Evolutionary conservation across 2,329 filamentous ascomycete genomes (phyloP).

Genomic region (Stemphylium beticola): DNA sequence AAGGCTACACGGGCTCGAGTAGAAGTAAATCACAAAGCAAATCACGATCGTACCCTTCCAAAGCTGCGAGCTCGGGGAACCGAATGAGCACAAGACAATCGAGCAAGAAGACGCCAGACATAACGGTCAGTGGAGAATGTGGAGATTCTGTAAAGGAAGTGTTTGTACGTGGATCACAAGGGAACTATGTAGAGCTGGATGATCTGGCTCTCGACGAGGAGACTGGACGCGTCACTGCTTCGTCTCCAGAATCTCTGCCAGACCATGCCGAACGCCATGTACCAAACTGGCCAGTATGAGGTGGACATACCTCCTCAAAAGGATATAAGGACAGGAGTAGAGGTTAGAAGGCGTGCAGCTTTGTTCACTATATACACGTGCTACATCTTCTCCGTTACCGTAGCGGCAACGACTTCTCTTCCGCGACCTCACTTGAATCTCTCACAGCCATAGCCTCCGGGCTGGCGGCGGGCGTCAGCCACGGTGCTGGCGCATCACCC

Average conservation of each 20-base stretch:
- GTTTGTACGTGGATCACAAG: not conserved
- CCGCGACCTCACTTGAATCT: slow-evolving; percentile 19
- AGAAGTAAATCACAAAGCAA: slow-evolving; percentile 2
- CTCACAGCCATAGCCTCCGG: slow-evolving; percentile 36
- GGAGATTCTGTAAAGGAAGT: slow-evolving; percentile 4
- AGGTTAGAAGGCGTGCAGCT: too few species aligned
- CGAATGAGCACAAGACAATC: slow-evolving; percentile 3
- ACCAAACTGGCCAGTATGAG: slow-evolving; percentile 1
- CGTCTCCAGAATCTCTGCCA: slow-evolving; percentile 1
- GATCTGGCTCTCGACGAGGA: slow-evolving; percentile 8
- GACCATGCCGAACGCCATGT: slow-evolving; percentile 2
- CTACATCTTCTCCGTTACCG: too few species aligned
- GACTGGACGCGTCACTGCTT: slow-evolving; percentile 2
- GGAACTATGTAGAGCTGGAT: slow-evolving; percentile 6
- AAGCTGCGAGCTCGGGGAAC: slow-evolving; percentile 3
- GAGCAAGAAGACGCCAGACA: slow-evolving; percentile 3
- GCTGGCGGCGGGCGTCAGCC: slow-evolving; percentile 49
- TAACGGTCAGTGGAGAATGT: not conserved
- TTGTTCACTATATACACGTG: too few species aligned
- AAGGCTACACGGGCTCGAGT: slow-evolving; percentile 8
- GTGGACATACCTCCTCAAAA: too few species aligned
- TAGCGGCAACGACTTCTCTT: slow-evolving; percentile 36
- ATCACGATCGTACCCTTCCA: slow-evolving; percentile 4
- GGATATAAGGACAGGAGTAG: too few species aligned
- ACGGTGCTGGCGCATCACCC: slow-evolving; percentile 35